Evolutionary conservation across 2,329 filamentous ascomycete species (phyloP).

Genomic region (Cladosporium sp.): DNA sequence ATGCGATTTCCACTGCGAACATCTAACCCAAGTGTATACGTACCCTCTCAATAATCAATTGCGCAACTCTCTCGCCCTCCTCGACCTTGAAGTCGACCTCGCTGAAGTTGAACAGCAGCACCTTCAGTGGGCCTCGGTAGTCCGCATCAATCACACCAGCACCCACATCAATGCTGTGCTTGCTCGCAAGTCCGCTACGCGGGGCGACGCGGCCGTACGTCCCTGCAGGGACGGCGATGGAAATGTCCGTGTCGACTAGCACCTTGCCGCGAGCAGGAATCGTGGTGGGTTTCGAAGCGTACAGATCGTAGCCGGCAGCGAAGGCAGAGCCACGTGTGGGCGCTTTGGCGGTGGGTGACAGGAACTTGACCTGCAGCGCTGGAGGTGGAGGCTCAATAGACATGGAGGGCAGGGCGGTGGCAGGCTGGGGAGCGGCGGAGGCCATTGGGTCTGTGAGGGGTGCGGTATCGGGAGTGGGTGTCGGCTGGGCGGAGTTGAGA

Average conservation of each 20-base stretch:
- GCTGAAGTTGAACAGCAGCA: constrained; percentile 87
- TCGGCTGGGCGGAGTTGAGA: constrained; percentile 30
- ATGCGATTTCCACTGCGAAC: neutral
- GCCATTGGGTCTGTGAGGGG: constrained; percentile 19
- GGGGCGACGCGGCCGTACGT: constrained; percentile 91
- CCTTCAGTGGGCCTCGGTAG: constrained; percentile 89
- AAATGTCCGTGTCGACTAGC: constrained; percentile 83
- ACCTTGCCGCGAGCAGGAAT: constrained; percentile 79
- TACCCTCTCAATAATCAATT: constrained; percentile 82
- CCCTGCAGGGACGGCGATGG: constrained; percentile 81
- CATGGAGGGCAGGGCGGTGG: constrained; percentile 20
- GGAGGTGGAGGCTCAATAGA: constrained; percentile 40
- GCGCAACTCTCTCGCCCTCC: constrained; percentile 84
- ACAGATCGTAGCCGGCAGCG: constrained; percentile 91
- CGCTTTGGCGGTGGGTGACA: constrained; percentile 68
- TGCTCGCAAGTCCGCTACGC: constrained; percentile 79
- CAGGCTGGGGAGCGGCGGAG: constrained; percentile 12
- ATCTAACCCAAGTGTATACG: constrained; percentile 17
- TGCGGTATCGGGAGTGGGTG: constrained; percentile 27
- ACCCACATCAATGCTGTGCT: constrained; percentile 93
- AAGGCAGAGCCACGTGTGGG: constrained; percentile 85
- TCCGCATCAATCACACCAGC: constrained; percentile 97
- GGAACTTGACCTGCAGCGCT: constrained; percentile 80
- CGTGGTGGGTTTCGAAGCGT: constrained; percentile 62
- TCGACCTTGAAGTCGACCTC: constrained; percentile 75